Base-by-base conservation (phyloP, 2,329 filamentous ascomycete species). In the Stagonosporopsis vannaccii region DNA sequence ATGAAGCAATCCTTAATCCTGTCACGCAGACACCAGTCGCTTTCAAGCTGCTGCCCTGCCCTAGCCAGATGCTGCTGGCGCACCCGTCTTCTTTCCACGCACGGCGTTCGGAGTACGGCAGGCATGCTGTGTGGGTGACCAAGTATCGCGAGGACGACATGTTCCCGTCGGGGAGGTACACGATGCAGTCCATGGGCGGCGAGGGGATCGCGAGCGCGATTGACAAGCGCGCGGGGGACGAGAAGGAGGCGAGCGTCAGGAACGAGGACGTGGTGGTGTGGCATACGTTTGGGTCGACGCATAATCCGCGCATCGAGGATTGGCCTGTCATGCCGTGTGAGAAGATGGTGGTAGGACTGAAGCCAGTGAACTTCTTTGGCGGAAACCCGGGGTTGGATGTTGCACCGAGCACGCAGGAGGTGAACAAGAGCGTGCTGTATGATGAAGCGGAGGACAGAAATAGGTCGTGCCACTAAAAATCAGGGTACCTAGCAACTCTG, bases 21-120 rank as follows among this genome's bases (percentile, higher is more conserved):
- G 71, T 82, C 22, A 83, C 81, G 8, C 79, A 80, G n/a, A 80
- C 78, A 54, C 77, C 78, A 6, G 75, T 84, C 0, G 82, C 76
- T 0, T 85, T 83, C 70, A 83, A 82, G 64, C 71, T 85, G 28
- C 60, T 77, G 3, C 79, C 80, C 8, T 62, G 48, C 4, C 58
- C 62, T 35, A 67, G 62, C 49, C 71, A 71, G 40, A 58, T 65
- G 54, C 47, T 72, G 3, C 66, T 72, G 8, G 62, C 69, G 1
- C 61, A 69, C 44, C 58, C 61, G 1, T 43, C 47, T 1, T 68
- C 68, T 0, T 70, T 61, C 36, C 65, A 69, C 26, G 55, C 59
- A 1, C 56, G 56, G 30, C 69, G 70, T 33, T 65, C 69, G 7
- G 59, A 65, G 33, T 71, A 65, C 41, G 68, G 61, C 2, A 30